Conservation (phyloP, 2,329 filamentous ascomycete genomes). For the Aspergillus uvarum region DNA sequence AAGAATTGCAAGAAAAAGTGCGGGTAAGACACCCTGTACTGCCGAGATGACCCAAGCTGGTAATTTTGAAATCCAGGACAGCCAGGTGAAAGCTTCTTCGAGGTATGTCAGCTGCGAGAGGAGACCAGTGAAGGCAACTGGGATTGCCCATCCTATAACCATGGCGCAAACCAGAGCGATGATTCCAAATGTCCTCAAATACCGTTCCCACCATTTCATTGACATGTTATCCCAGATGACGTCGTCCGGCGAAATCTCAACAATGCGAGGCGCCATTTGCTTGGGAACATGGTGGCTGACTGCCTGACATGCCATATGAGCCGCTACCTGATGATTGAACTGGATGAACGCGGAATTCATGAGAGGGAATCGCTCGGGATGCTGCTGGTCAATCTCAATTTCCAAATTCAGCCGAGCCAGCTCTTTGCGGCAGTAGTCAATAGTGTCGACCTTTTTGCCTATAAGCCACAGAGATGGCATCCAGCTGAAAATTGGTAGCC, state of each 20-base stretch:
- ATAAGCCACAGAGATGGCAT: conserved; percentile 75
- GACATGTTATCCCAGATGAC: conserved; percentile 98
- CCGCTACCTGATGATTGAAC: conserved; percentile 95
- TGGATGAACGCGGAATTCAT: conserved; percentile 98
- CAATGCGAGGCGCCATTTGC: conserved; percentile 86
- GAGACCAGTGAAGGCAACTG: conserved; percentile 82
- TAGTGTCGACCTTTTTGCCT: conserved; percentile 90
- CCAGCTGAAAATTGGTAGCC: conserved; percentile 69
- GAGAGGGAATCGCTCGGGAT: conserved; percentile 80
- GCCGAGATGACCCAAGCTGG: conserved; percentile 63
- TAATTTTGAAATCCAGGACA: conserved; percentile 66
- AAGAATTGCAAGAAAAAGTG: conserved; percentile 71
- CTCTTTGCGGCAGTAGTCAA: conserved; percentile 85
- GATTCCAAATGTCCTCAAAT: conserved; percentile 68
- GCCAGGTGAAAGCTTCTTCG: conserved; percentile 64
- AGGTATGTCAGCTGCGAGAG: conserved; percentile 75
- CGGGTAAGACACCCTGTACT: conserved; percentile 83
- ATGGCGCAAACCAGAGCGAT: conserved; percentile 67
- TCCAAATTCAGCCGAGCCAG: conserved; percentile 85
- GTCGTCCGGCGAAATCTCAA: conserved; percentile 92
- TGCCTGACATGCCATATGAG: conserved; percentile 96
- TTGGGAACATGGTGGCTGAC: conserved; percentile 87
- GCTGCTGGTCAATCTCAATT: conserved; percentile 84
- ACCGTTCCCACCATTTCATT: conserved; percentile 89
- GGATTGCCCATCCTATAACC: conserved; percentile 85